Percentiles rank a stretch among this genome's conserved stretches.
These are phyloP conservation scores for Gaeumannomyces tritici DNA, from an alignment of 2,329 filamentous ascomycete species.

Conservation along the genomic window DNA sequence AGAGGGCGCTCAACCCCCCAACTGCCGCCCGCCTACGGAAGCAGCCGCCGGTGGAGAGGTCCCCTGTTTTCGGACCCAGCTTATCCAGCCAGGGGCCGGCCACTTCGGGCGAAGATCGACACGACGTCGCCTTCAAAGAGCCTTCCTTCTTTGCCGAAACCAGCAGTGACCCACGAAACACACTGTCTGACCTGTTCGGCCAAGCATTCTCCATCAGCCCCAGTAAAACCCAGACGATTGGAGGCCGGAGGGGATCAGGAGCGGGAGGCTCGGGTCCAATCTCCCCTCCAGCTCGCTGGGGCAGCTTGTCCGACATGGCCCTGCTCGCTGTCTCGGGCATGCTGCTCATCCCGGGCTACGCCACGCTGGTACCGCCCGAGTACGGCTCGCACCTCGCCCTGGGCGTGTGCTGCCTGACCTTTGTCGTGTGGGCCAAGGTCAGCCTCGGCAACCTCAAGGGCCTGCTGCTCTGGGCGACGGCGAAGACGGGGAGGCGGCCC, in stretches of 20 bases:
- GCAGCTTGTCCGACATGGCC: not conserved
- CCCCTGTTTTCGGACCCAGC: conserved; percentile 1
- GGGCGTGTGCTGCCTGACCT: not conserved
- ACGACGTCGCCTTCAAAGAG: conserved; percentile 40
- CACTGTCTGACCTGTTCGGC: conserved; percentile 32
- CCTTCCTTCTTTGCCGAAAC: conserved; percentile 50
- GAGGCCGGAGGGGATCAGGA: not conserved
- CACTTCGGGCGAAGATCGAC: not conserved
- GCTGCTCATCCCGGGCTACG: conserved; percentile 1
- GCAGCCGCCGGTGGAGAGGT: not conserved
- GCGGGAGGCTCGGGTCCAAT: not conserved
- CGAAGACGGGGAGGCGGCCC: not conserved
- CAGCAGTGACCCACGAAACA: conserved; percentile 29
- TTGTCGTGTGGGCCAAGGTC: not conserved
- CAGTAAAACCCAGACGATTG: conserved; percentile 14
- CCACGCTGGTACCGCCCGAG: not conserved
- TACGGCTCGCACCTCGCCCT: not conserved
- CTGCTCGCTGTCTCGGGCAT: not conserved
- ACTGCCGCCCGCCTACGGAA: conserved; percentile 41
- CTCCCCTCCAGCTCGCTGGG: not conserved
- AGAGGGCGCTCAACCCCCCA: conserved; percentile 51
- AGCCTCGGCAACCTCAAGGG: not conserved
- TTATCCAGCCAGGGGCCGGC: conserved; percentile 3
- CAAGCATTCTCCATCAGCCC: conserved; percentile 31
- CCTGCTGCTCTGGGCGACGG: not conserved